Evolutionary conservation across 208 protist species (phyloP), one percentile per base, ranked within the genome.

Genomic region (Acanthamoeba sp.): DNA sequence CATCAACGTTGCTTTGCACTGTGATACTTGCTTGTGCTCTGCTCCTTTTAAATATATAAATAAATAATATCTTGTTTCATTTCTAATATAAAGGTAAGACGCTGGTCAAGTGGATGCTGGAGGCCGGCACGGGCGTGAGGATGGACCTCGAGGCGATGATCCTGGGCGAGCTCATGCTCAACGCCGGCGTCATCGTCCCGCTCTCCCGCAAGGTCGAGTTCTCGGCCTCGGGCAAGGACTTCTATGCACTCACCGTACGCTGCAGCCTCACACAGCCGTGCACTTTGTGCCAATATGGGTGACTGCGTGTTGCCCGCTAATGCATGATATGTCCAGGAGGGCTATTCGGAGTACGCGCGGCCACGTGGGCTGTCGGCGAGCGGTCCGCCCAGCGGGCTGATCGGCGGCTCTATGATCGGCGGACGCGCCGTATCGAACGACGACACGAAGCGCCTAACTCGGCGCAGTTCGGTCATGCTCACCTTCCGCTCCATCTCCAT

Each of bases 81-180:
- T 18, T 34, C 62, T 36, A 6, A 50, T 14, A 0, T 14, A 14
- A 50, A 50, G 66, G 66, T 6, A 76, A 76, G n/a, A 40, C 66
- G 29, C 66, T 76, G n/a, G 66, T 76, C 32, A 76, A 76, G 66
- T 76, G 66, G 66, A 76, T 76, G 66, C 32, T 76, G 66, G 66
- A 76, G 29, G 66, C 66, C 16, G 66, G 29, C 6, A 76, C 66
- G 12, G 66, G 66, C n/a, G 66, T 76, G 29, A 76, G 36, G 66
- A 20, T 76, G 12, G 66, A 76, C 16, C 36, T 38, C 32, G 66
- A 76, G 66, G 66, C 66, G 29, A 76, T 76, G 66, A 76, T 76
- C 66, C 66, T 76, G 66, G 66, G 66, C n/a, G 66, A 76, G 66
- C 66, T 76, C 5, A 76, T 76, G 66, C 66, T 76, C 66, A 76